Evolutionary conservation across 179 eudicot genomes (phyloP).

Genomic region (Silene vulgaris): DNA sequence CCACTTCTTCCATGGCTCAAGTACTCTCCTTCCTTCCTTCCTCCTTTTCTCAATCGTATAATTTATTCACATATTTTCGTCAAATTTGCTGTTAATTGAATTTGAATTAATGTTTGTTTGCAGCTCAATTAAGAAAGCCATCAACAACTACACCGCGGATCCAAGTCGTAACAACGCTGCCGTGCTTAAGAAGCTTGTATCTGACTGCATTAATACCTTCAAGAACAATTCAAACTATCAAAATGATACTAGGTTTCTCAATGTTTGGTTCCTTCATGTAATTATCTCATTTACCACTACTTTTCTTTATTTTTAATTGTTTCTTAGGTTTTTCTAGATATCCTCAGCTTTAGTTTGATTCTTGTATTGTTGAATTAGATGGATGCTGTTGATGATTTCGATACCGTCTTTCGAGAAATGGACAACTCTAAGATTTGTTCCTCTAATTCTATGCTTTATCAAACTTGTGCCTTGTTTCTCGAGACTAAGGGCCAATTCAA

Average conservation of each 20-base stretch:
- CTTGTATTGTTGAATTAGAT: slow-evolving; percentile 36
- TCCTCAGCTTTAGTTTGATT: too few relatives aligned
- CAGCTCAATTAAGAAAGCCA: slow-evolving; percentile 47
- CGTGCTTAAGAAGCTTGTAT: slow-evolving; percentile 38
- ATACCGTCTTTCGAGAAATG: slow-evolving; percentile 52
- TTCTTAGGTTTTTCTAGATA: not conserved
- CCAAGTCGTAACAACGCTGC: slow-evolving; percentile 18
- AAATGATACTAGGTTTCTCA: slow-evolving; percentile 77
- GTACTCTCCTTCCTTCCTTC: slow-evolving; percentile 5
- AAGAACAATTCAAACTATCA: slow-evolving; percentile 44
- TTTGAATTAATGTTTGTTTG: not conserved
- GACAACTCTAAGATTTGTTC: slow-evolving; percentile 57
- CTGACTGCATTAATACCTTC: slow-evolving; percentile 54
- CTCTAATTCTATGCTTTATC: slow-evolving; percentile 47
- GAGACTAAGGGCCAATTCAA: slow-evolving; percentile 60
- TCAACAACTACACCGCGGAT: slow-evolving; percentile 29
- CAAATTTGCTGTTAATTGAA: not conserved
- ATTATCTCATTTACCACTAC: not conserved
- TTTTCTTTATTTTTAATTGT: not conserved
- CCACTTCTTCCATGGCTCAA: slow-evolving; percentile 27
- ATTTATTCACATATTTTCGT: not conserved
- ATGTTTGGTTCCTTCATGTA: slow-evolving; percentile 81
- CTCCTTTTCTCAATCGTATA: not conserved
- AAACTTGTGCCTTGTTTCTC: slow-evolving; percentile 54
- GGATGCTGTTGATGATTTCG: slow-evolving; percentile 51